Evolutionary conservation across 1,139 yeast species (phyloP), one percentile per base, ranked within the genome.

Genomic region (Lodderomyces theae): DNA sequence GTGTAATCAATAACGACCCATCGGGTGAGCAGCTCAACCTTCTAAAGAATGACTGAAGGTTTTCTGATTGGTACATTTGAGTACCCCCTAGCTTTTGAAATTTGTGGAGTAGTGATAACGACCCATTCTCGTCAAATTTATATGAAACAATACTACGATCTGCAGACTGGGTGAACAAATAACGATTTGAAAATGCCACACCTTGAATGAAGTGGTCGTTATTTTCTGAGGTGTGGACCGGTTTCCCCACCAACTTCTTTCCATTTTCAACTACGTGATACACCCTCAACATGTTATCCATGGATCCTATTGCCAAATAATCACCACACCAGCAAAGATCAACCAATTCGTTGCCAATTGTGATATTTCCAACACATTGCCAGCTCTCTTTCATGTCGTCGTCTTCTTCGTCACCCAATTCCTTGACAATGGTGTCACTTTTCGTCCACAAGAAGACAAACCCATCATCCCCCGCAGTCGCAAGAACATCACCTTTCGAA

Each of bases 401-500:
- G 23, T 55, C 58, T 16, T 36, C 37, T 25, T 73, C 79, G 21
- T 56, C 58, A 40, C 72, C 79, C 16, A 67, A 75, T 33, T 81
- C 86, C 46, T 69, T 69, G 3, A 75, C 66, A 3, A 77, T 64
- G 4, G 65, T 64, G 34, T 79, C 84, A 16, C 81, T 70, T 21
- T 74, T 66, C 34, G 69, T 70, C 98, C 98, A 92, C 28, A 92
- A 61, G 47, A 90, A 70, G 13, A 92, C 74, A 9, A 84, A 79
- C 1, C 98, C 98, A 58, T 92, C 98, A 56, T 92, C 99, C 2
- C 97, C 95, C 0, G 96, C 97, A 0, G 94, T 77, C 0, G 97
- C 98, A 29, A 92, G 64, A 9, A 75, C 50, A 29, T 74, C 71
- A 0, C 94, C 94, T 3, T 59, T 63, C 1, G 83, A 81, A 55